Base-by-base conservation (phyloP, 352 stramenopile genomes). In the Phytophthora ohioensis region DNA sequence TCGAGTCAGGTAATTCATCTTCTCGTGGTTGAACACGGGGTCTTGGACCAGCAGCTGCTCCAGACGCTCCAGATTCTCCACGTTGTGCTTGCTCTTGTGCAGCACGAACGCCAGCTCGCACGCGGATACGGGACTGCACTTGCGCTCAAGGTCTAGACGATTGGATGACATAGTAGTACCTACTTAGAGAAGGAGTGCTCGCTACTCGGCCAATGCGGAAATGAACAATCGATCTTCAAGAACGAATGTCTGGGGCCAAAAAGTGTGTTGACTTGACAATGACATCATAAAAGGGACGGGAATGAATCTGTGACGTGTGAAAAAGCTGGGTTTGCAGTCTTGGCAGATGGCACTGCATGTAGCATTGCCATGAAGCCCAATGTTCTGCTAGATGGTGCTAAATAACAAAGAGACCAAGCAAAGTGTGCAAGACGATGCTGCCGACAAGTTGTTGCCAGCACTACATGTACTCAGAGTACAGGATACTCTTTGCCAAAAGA, bases 1-100 rank as follows among this genome's bases (percentile, higher is more conserved):
- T n/a, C 84, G 85, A 9, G 86, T 68, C 10, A 90, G 58, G 59
- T 90, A 91, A 79, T 93, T 82, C 71, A 92, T 91, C 47, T 85
- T 76, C 30, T 81, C 67, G 17, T 79, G 71, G 46, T 82, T 73
- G 69, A 93, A 93, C 36, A 75, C 71, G 7, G 83, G 79, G 56
- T 91, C 82, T 35, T 75, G 57, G 9, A 84, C 66, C 21, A 94
- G 77, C 63, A 94, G 72, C 35, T 73, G 60, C 70, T 92, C 82
- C 49, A 92, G 75, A 1, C 77, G 80, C 75, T 92, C 82, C 15
- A 81, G 49, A 30, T 77, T 76, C 73, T 92, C 81, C 34, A 87
- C 80, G 17, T 75, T 71, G 41, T 58, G 60, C 71, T 87, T 78
- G 65, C 76, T 73, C 67, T 83, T 79, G 63, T 89, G 72, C 56